Base-by-base conservation (phyloP, 306 rosid genomes). In the Cucurbita pepo region DNA sequence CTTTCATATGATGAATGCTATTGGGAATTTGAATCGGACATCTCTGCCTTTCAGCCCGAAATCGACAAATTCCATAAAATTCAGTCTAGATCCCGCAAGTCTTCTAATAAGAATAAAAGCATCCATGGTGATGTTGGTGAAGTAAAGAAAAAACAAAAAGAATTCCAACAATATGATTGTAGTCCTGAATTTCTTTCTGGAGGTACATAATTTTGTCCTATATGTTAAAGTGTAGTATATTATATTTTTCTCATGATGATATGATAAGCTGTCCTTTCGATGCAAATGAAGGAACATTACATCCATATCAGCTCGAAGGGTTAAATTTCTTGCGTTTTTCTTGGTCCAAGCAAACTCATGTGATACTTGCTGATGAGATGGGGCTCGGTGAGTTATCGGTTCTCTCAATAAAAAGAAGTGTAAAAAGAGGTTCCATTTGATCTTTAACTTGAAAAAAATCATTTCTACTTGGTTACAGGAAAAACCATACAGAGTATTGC, bases 321-420 rank as follows among this genome's bases (percentile, higher is more conserved):
- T 83, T 94, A 88, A 94, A 94, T 85, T 94, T 94, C 85, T 81
- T 94, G 72, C 91, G 97, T 52, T 94, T 82, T 79, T 91, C 99
- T 79, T 94, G 99, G 99, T 94, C 97, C 85, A 94, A 94, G 84
- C 96, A 91, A 81, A 94, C 97, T 71, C 99, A 94, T 74, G 99
- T 94, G 56, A 91, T 94, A 82, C 96, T 94, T 78, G 99, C 99
- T 79, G 99, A 94, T 75, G 99, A 94, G 82, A 94, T 94, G 99
- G 99, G 99, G 74, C 99, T 94, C 37, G 99, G 99, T 94, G 83
- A 76, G 75, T 80, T 62, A 70, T 82, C 65, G 56, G 11, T 47
- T 54, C 54, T 47, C 36, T 22, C 5, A 4, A 22, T 21, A 25
- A 6, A 45, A 67, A 47, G 19, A 22, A 67, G 73, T 13, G 54